Percentiles rank a stretch among this genome's conserved stretches.
Evolutionary conservation across 306 rosid genomes (phyloP).

Genomic region (Hylodesmum podocarpum): DNA sequence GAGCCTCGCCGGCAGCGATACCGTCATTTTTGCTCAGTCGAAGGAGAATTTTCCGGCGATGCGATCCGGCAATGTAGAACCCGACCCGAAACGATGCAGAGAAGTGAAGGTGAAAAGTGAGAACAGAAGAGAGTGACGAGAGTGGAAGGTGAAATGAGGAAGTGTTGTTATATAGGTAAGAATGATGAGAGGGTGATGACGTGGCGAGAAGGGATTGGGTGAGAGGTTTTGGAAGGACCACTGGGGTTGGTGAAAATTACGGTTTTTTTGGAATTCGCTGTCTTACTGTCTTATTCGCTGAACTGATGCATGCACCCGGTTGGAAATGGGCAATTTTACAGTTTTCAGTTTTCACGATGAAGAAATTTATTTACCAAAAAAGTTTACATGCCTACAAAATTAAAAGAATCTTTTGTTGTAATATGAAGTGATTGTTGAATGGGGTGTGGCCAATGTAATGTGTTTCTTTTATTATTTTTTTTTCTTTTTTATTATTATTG

Average conservation of each 20-base stretch:
- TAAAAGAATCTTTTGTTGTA: too few relatives aligned
- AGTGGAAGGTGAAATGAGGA: not conserved
- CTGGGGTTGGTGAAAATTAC: not conserved
- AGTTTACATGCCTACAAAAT: too few relatives aligned
- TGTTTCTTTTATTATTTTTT: too few relatives aligned
- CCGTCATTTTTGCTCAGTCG: conserved; percentile 39
- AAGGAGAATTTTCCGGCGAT: not conserved
- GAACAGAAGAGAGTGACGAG: not conserved
- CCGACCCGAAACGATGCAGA: not conserved
- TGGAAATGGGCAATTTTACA: not conserved
- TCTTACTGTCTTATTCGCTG: not conserved
- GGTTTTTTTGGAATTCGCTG: not conserved
- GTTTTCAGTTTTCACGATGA: too few relatives aligned
- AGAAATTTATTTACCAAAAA: too few relatives aligned
- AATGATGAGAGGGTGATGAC: not conserved
- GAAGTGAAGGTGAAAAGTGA: not conserved
- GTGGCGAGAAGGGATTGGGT: not conserved
- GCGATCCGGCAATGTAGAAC: not conserved
- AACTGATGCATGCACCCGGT: not conserved
- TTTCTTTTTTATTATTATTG: too few relatives aligned
- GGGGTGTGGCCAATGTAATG: too few relatives aligned
- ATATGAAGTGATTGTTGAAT: too few relatives aligned
- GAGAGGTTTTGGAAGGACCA: not conserved
- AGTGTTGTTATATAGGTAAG: conserved; percentile 2
- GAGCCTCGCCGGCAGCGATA: conserved; percentile 23